A percentile compares a stretch with the other conserved stretches of the same genome.
These are phyloP conservation scores for Cryptococcus sp. DNA, from an alignment of 1,284 basidiomycete genomes.

Conservation along the genomic window DNA sequence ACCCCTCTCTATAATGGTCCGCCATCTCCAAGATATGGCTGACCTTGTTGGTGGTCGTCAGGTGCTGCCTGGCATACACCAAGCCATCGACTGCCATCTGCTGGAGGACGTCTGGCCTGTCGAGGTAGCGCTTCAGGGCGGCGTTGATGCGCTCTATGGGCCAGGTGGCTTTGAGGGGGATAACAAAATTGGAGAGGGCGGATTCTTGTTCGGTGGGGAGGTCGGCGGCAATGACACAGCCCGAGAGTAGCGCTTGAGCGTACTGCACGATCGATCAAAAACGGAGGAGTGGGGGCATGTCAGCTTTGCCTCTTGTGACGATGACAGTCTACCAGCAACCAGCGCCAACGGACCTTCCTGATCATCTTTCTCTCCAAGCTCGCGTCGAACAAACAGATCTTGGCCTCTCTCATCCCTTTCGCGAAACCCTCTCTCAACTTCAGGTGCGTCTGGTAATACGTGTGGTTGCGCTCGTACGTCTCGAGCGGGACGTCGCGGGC, in stretches of 20 bases:
- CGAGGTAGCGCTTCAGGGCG: slow-evolving; percentile 33
- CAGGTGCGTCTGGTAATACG: slow-evolving; percentile 38
- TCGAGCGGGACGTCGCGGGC: slow-evolving; percentile 34
- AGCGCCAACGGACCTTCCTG: slow-evolving; percentile 34
- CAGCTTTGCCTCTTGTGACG: neutral
- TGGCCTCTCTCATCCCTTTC: slow-evolving; percentile 40
- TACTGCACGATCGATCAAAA: slow-evolving; percentile 24
- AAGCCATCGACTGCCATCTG: slow-evolving; percentile 46
- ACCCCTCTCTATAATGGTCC: slow-evolving; percentile 36
- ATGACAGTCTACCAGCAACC: too few relatives aligned
- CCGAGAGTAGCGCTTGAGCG: slow-evolving; percentile 46
- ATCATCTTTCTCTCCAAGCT: slow-evolving; percentile 50
- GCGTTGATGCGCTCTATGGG: slow-evolving; percentile 39
- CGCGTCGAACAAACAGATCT: slow-evolving; percentile 50
- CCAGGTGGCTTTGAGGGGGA: slow-evolving; percentile 41
- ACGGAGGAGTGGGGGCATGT: neutral
- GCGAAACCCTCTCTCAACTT: slow-evolving; percentile 43
- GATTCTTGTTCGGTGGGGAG: slow-evolving; percentile 48
- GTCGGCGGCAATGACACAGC: slow-evolving; percentile 48
- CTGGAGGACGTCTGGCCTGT: slow-evolving; percentile 34
- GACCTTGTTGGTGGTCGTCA: slow-evolving; percentile 45
- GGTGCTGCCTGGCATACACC: slow-evolving; percentile 40
- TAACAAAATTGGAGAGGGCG: slow-evolving; percentile 36
- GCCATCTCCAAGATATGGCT: slow-evolving; percentile 37
- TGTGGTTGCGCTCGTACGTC: slow-evolving; percentile 39